Conservation (phyloP, 306 rosid species). For the Gleditsia sinensis region DNA sequence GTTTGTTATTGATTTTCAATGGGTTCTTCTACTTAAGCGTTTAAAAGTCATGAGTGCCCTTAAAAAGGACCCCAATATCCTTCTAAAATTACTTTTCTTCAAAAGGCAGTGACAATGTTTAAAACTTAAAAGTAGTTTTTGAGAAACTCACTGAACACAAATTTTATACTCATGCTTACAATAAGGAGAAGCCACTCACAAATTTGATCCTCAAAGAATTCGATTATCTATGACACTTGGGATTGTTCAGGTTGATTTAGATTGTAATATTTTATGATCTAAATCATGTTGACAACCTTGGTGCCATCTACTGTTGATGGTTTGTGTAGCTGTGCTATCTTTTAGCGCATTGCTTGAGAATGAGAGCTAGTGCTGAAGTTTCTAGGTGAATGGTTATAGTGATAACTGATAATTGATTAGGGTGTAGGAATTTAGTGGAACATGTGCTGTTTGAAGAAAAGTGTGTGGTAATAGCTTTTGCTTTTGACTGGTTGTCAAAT, state of each 20-base stretch:
- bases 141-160: not conserved
- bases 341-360: not conserved
- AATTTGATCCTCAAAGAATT: not conserved
- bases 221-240: not conserved
- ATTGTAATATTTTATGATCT: not conserved
- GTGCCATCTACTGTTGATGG: conserved; percentile 4
- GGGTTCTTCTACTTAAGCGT: not conserved
- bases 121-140: not conserved
- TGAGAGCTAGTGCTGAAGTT: too few species aligned
- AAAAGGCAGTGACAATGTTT: not conserved
- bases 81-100: conserved; percentile 1
- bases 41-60: not conserved
- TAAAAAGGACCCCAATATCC: not conserved
- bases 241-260: too few species aligned
- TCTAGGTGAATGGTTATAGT: too few species aligned
- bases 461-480: too few species aligned
- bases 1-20: not conserved
- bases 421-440: too few species aligned
- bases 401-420: too few species aligned
- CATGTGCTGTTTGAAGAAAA: too few species aligned
- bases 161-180: not conserved
- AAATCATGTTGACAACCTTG: not conserved
- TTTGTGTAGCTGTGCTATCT: not conserved
- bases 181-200: not conserved
- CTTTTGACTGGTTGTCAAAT: too few species aligned